Percentiles rank a stretch among this genome's conserved stretches.
These are phyloP conservation scores for Pleurotus djamor DNA, from an alignment of 768 basidiomycete species.

Conservation along the genomic window DNA sequence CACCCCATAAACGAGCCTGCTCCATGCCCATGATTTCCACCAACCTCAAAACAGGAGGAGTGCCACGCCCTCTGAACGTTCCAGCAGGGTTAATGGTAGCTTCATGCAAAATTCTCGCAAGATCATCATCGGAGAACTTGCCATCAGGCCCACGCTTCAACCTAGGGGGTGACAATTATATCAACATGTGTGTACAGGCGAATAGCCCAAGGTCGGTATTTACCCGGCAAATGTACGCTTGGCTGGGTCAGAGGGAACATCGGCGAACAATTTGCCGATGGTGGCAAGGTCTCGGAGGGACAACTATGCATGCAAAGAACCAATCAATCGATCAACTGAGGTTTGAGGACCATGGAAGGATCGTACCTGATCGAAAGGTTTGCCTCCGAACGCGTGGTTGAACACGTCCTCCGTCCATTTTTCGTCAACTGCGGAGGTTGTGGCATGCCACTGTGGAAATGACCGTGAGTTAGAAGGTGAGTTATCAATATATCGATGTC, in stretches of 20 bases:
- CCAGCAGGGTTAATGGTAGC: slow-evolving; percentile 45
- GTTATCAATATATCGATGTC: neutral
- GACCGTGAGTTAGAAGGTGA: neutral
- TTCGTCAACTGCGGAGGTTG: slow-evolving; percentile 43
- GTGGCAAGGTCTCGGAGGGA: slow-evolving; percentile 21
- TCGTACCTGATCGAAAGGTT: slow-evolving; percentile 30
- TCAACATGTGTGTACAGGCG: too few relatives aligned
- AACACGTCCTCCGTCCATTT: slow-evolving; percentile 51
- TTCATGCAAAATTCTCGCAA: slow-evolving; percentile 43
- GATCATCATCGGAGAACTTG: slow-evolving; percentile 48
- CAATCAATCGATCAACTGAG: neutral
- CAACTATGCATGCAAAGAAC: slow-evolving; percentile 12
- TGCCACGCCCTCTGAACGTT: slow-evolving; percentile 45
- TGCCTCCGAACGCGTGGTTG: slow-evolving; percentile 31
- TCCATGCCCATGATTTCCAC: slow-evolving; percentile 57
- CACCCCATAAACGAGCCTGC: slow-evolving; percentile 54
- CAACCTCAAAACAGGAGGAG: slow-evolving; percentile 41
- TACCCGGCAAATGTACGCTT: slow-evolving; percentile 48
- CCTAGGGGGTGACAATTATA: slow-evolving; percentile 16
- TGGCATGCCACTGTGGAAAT: slow-evolving; percentile 52
- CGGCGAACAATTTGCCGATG: slow-evolving; percentile 14
- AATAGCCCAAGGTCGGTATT: slow-evolving; percentile 6
- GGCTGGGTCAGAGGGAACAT: slow-evolving; percentile 18
- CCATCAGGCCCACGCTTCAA: slow-evolving; percentile 42
- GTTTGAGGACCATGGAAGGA: too few relatives aligned